phyloP scores from a whole-genome alignment of 352 stramenopile species.

The Phytophthora sp. region DNA sequence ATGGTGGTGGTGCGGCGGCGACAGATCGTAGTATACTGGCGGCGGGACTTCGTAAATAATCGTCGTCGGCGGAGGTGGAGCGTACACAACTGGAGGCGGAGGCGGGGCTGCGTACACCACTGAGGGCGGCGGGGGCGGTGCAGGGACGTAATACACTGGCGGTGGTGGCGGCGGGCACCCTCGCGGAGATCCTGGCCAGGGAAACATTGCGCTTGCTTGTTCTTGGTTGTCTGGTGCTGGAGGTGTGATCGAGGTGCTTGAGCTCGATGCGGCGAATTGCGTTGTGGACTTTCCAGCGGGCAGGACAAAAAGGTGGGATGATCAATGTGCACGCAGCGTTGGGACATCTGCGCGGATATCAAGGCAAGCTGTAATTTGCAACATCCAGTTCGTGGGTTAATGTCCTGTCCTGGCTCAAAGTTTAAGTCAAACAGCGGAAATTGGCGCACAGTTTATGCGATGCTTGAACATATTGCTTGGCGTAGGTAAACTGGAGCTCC shows the following conservation, averaged over 20 bases:
- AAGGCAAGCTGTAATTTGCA: not conserved
- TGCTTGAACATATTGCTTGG: too few species aligned
- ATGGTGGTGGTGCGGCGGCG: constrained; percentile 9
- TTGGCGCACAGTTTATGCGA: too few species aligned
- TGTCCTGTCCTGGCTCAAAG: too few species aligned
- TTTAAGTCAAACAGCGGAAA: not conserved
- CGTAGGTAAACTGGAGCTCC: too few species aligned
- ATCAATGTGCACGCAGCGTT: constrained; percentile 5
- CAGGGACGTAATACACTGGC: constrained; percentile 7
- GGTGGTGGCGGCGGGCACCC: constrained; percentile 2
- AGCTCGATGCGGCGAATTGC: not conserved
- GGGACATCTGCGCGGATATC: not conserved
- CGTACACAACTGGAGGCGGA: constrained; percentile 5
- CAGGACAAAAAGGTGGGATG: not conserved
- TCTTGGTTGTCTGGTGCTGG: too few species aligned
- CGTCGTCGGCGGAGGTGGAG: not conserved
- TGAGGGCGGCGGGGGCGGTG: not conserved
- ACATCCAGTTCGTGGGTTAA: not conserved
- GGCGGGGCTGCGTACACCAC: not conserved
- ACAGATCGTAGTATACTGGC: constrained; percentile 16
- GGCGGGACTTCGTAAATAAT: constrained; percentile 14
- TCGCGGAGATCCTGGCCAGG: constrained; percentile 9
- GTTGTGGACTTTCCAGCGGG: not conserved
- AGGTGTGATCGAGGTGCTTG: not conserved
- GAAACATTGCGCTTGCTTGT: not conserved